Base-by-base conservation (phyloP, 2,329 filamentous ascomycete genomes). In the Paracoccidioides brasiliensis region DNA sequence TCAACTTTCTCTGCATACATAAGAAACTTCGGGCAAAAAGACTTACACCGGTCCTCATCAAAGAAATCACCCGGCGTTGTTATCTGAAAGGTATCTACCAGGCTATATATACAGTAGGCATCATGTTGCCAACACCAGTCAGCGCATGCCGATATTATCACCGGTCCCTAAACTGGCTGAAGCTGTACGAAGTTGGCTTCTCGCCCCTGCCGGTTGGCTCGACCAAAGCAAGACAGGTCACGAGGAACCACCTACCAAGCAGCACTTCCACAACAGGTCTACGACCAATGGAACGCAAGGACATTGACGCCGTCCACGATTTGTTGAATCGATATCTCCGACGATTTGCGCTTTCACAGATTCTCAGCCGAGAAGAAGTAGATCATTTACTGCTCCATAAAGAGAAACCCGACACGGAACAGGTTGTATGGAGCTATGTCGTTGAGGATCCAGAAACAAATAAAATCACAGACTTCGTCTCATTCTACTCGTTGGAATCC, bases 1-100 rank as follows among this genome's bases (percentile, higher is more conserved):
- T 98, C 73, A 98, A 98, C 76, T 98, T 97, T 74, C 84, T 98
- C 62, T 95, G 90, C 67, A 85, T 98, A 55, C 93, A 98, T 78
- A 97, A 97, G 78, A 97, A 97, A 74, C 82, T 98, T 37, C 88
- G 93, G 52, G 83, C 87, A 56, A 96, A 97, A 76, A 85, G 93
- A 54, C 82, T 98, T 45, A 84, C 93, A 0, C 93, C 93, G 0
- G 86, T 97, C 1, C 81, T 98, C 54, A 98, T 98, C 77, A 96
- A 96, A 72, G 93, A 98, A 70, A 89, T 98, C 64, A 98, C 93
- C 4, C 85, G 93, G 50, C 81, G 90, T 60, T 95, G 89, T 76
- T 94, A 97, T 71, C 74, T 90, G 50, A 78, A 86, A 60, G 87
- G 85, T 56, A 85, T 94, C 61, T 97, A 86, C 79, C 93, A 98